Evolutionary conservation across 441 rosid genomes (phyloP).

Genomic region (Adansonia rubrostipa): DNA sequence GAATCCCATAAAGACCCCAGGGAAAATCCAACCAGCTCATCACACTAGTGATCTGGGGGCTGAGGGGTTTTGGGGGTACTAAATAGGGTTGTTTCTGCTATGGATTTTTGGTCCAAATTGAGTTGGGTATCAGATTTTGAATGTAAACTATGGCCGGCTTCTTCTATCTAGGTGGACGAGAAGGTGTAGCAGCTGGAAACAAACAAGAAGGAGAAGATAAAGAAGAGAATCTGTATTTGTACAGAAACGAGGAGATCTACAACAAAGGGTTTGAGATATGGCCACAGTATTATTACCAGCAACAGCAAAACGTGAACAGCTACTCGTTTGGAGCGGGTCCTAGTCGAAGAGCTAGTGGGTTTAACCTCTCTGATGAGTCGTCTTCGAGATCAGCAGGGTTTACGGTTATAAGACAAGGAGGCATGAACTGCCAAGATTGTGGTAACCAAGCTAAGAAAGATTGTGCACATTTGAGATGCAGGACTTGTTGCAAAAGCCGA

Average conservation of each 20-base stretch:
- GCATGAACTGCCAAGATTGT: conserved; percentile 91
- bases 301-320: conserved; percentile 51
- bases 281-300: conserved; percentile 70
- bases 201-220: conserved; percentile 57
- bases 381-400: conserved; percentile 55
- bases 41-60: conserved; percentile 19
- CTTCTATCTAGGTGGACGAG: conserved; percentile 78
- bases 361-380: conserved; percentile 53
- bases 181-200: conserved; percentile 35
- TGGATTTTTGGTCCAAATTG: conserved; percentile 60
- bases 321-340: conserved; percentile 77
- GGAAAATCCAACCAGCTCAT: conserved; percentile 27
- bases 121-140: conserved; percentile 40
- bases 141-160: conserved; percentile 77
- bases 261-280: conserved; percentile 84
- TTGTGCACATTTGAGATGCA: conserved; percentile 77
- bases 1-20: conserved; percentile 27
- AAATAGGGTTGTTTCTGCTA: conserved; percentile 47
- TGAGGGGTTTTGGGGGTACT: not conserved
- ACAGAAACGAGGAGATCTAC: conserved; percentile 84
- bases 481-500: conserved; percentile 98
- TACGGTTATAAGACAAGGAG: conserved; percentile 60
- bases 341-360: conserved; percentile 48
- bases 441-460: conserved; percentile 97
- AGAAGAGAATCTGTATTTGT: conserved; percentile 53